These are phyloP conservation scores for Drechslera avenae DNA, from an alignment of 2,329 filamentous ascomycete species.

Conservation along the genomic window DNA sequence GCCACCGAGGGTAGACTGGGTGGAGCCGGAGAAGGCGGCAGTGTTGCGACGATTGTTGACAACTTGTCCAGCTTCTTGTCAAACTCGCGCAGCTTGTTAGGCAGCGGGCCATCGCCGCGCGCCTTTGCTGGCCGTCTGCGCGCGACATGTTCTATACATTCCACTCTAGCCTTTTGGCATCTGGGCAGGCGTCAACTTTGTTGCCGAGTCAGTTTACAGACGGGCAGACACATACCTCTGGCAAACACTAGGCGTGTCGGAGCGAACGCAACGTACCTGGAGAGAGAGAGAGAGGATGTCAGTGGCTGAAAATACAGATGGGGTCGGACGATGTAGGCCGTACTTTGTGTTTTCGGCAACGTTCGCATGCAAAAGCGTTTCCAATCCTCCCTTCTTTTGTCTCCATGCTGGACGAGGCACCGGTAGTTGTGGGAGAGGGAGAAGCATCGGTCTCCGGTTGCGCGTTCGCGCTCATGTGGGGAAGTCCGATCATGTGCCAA, in stretches of 20 bases:
- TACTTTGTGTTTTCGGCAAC: conserved; percentile 45
- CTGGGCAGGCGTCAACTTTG: conserved; percentile 44
- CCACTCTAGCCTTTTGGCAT: conserved; percentile 45
- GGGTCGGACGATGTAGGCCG: no score
- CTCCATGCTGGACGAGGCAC: conserved; percentile 40
- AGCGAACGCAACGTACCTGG: conserved; percentile 40
- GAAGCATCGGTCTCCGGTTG: conserved; percentile 33
- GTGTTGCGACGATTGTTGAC: conserved; percentile 39
- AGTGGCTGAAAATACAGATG: no score
- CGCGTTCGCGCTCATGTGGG: conserved; percentile 34
- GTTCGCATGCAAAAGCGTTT: conserved; percentile 46
- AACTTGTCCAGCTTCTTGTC: conserved; percentile 44
- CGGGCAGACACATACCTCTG: conserved; percentile 39
- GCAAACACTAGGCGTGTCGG: conserved; percentile 38
- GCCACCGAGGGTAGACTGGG: conserved; percentile 32
- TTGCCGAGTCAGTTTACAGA: conserved; percentile 16
- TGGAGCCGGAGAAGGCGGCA: conserved; percentile 30
- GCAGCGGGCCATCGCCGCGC: conserved; percentile 32
- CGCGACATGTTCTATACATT: conserved; percentile 46
- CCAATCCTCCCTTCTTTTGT: conserved; percentile 44
- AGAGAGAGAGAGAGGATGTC: no score
- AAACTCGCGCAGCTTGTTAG: conserved; percentile 40
- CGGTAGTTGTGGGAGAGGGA: conserved; percentile 34
- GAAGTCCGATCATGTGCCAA: conserved; percentile 47
- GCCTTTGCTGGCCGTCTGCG: conserved; percentile 44